These are phyloP conservation scores for Conticribra weissflogii DNA, from an alignment of 108 stramenopile species.

Conservation along the genomic window DNA sequence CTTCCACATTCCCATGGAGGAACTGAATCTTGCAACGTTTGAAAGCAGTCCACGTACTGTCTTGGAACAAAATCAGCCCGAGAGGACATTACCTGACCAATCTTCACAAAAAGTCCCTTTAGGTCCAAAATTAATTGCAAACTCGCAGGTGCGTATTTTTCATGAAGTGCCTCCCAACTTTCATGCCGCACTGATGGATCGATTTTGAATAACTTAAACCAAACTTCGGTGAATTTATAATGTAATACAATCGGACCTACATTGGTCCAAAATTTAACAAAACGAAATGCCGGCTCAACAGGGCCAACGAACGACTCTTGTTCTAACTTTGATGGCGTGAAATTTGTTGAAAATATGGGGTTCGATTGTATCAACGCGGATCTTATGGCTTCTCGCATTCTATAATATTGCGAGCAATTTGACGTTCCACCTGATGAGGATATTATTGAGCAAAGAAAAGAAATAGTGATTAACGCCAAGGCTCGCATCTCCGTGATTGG, in stretches of 20 bases:
- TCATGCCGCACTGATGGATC: constrained; percentile 38
- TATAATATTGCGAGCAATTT: too few relatives aligned
- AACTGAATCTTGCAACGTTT: constrained; percentile 61
- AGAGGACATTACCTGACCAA: constrained; percentile 64
- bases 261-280: constrained; percentile 64
- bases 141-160: constrained; percentile 47
- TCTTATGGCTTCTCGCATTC: neutral
- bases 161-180: constrained; percentile 58
- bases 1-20: constrained; percentile 62
- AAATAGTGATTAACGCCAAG: too few relatives aligned
- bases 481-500: too few relatives aligned
- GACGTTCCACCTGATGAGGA: too few relatives aligned
- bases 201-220: constrained; percentile 41
- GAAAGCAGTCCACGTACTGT: constrained; percentile 66
- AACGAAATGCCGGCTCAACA: constrained; percentile 39
- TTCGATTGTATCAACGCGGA: neutral
- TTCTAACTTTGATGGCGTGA: neutral
- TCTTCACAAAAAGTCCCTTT: constrained; percentile 61
- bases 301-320: neutral
- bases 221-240: constrained; percentile 73
- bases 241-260: constrained; percentile 72
- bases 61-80: constrained; percentile 75
- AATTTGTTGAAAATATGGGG: neutral
- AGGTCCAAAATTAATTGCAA: constrained; percentile 61
- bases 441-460: too few relatives aligned